A percentile compares a stretch with the other conserved stretches of the same genome.
These are phyloP conservation scores for Pythium angustatum DNA, from an alignment of 352 stramenopile species.

Conservation along the genomic window DNA sequence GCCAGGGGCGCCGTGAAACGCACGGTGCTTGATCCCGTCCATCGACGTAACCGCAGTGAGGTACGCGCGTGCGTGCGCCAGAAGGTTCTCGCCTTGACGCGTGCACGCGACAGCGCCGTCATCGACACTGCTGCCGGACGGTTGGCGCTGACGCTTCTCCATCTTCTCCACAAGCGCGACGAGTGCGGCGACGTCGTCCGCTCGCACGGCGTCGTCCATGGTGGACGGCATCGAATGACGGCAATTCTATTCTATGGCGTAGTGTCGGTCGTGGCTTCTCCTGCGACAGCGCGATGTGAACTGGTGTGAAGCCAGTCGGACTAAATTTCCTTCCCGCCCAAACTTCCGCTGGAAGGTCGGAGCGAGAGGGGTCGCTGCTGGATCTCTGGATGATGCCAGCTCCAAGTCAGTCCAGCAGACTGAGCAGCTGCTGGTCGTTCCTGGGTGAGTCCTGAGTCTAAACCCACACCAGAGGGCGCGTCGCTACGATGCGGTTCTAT, in stretches of 20 bases:
- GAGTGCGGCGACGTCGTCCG: background rate
- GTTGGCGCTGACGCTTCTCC: background rate
- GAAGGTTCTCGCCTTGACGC: conserved; percentile 1
- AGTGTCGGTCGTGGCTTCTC: background rate
- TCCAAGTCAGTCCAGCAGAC: background rate
- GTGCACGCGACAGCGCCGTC: background rate
- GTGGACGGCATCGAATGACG: background rate
- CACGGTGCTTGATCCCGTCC: background rate
- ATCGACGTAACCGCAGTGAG: background rate
- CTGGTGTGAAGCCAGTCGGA: conserved; percentile 3
- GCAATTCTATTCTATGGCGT: background rate
- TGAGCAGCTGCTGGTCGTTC: too few relatives aligned
- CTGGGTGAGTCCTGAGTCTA: background rate
- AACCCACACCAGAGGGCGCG: background rate
- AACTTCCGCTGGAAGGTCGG: too few relatives aligned
- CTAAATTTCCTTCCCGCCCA: background rate
- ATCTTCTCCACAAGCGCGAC: background rate
- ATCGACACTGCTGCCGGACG: background rate
- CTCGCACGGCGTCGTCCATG: background rate
- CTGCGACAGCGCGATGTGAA: background rate
- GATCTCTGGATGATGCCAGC: background rate
- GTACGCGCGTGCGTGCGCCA: conserved; percentile 6
- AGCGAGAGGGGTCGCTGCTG: too few relatives aligned
- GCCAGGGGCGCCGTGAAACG: too few relatives aligned
- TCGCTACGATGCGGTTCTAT: too few relatives aligned